Evolutionary conservation across 2,329 filamentous ascomycete genomes (phyloP).

Genomic region (Parafenestella ontariensis): DNA sequence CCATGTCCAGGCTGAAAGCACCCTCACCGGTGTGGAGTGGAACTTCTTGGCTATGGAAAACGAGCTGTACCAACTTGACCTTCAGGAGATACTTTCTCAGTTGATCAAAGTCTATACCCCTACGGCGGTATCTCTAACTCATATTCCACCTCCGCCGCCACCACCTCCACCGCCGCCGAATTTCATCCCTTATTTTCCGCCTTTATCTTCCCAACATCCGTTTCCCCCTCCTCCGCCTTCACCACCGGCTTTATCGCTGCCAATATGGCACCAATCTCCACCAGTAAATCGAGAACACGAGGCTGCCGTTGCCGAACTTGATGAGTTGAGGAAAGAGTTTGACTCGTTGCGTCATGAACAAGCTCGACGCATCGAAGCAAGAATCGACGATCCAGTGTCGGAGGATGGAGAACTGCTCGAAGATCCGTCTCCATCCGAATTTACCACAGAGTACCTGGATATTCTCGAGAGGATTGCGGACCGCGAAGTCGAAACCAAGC

Average conservation of each 20-base stretch:
- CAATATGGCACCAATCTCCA: not conserved
- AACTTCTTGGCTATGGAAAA: conserved; percentile 23
- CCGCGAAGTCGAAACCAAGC: not conserved
- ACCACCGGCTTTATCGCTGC: not conserved
- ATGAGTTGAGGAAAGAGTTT: not conserved
- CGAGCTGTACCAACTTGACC: conserved; percentile 26
- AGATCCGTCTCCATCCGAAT: not conserved
- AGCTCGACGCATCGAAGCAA: not conserved
- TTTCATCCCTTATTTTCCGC: not conserved
- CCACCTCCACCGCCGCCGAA: not conserved
- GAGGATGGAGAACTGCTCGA: not conserved
- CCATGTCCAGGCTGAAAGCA: conserved; percentile 18
- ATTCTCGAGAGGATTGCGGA: not conserved
- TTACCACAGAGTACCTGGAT: not conserved
- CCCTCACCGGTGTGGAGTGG: conserved; percentile 26
- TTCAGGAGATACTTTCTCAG: conserved; percentile 5
- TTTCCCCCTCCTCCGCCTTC: conserved; percentile 1
- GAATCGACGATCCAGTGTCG: too few relatives aligned
- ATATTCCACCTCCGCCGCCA: not conserved
- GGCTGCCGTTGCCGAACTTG: not conserved
- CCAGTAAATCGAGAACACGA: not conserved
- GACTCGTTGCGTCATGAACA: not conserved
- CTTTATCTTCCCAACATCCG: not conserved
- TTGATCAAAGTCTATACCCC: not conserved
- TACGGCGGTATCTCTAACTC: not conserved